phyloP scores from a whole-genome alignment of 192 early-diverging fungal species.

The Linnemannia hyalina region DNA sequence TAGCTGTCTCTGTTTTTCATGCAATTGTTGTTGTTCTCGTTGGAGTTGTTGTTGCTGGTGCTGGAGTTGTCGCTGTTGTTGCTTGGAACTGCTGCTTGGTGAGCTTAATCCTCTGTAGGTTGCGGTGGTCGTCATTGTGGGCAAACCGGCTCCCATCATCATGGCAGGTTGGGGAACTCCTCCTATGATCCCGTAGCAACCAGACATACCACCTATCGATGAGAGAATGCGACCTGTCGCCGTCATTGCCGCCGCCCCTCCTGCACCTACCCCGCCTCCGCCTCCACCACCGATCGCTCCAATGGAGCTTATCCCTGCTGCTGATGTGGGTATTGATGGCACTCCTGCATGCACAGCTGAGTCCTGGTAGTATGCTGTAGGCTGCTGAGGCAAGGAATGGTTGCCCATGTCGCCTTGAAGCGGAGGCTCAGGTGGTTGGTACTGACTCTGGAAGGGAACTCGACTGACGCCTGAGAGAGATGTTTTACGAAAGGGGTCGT shows the following conservation, averaged over 20 bases:
- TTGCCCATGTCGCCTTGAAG: neutral
- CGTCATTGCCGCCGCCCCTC: slow-evolving; percentile 2
- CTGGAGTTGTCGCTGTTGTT: neutral
- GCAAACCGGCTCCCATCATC: neutral
- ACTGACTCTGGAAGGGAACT: slow-evolving; percentile 17
- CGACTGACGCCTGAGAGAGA: slow-evolving; percentile 11
- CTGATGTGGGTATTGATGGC: neutral
- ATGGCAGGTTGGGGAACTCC: slow-evolving; percentile 5
- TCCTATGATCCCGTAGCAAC: slow-evolving; percentile 30
- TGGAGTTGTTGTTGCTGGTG: neutral
- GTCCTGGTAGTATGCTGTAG: neutral
- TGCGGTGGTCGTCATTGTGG: neutral
- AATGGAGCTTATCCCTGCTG: neutral
- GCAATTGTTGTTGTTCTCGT: neutral
- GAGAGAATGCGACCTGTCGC: slow-evolving; percentile 38
- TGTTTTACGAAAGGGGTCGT: slow-evolving; percentile 41
- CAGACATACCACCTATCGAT: slow-evolving; percentile 27
- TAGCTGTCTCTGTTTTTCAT: neutral
- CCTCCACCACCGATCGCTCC: neutral
- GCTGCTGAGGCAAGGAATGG: slow-evolving; percentile 9
- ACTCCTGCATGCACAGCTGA: neutral
- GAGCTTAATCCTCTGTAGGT: neutral
- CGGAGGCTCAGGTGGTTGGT: slow-evolving; percentile 33
- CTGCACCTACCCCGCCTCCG: neutral
- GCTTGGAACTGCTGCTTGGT: neutral